Evolutionary conservation across 306 rosid species (phyloP).

Genomic region (Vachellia collinsii): DNA sequence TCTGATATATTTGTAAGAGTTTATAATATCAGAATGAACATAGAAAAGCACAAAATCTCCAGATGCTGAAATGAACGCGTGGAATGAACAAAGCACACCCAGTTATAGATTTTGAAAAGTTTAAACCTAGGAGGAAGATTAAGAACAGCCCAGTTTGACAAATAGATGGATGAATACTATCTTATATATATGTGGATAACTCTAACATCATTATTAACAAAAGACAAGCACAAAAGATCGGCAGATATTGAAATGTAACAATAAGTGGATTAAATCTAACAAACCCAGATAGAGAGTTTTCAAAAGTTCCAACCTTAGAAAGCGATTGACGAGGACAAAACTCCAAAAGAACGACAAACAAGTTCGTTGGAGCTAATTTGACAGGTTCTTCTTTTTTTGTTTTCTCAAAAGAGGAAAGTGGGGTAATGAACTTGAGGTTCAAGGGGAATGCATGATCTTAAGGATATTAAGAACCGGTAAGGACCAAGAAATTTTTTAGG

Average conservation of each 20-base stretch:
- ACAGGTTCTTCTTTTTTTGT: not conserved
- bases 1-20: conserved; percentile 16
- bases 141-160: conserved; percentile 27
- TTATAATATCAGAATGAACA: conserved; percentile 13
- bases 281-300: conserved; percentile 45
- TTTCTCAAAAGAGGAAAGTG: conserved; percentile 17
- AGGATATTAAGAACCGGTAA: conserved; percentile 48
- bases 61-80: conserved; percentile 21
- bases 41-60: not conserved
- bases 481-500: conserved; percentile 40
- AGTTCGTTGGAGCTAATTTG: conserved; percentile 24
- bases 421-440: conserved; percentile 39
- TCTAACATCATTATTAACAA: conserved; percentile 10
- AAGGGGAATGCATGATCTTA: conserved; percentile 61
- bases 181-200: conserved; percentile 8
- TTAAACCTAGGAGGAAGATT: not conserved
- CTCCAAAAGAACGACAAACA: conserved; percentile 29
- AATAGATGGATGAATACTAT: conserved; percentile 23
- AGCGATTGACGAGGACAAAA: conserved; percentile 46
- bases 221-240: conserved; percentile 3
- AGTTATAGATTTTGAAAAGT: conserved; percentile 41
- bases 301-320: conserved; percentile 45
- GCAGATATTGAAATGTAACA: not conserved
- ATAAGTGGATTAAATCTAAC: conserved; percentile 2
- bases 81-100: conserved; percentile 37